Evolutionary conservation across 495 filamentous ascomycete species (phyloP).

Genomic region (Talaromyces nanjingensis): DNA sequence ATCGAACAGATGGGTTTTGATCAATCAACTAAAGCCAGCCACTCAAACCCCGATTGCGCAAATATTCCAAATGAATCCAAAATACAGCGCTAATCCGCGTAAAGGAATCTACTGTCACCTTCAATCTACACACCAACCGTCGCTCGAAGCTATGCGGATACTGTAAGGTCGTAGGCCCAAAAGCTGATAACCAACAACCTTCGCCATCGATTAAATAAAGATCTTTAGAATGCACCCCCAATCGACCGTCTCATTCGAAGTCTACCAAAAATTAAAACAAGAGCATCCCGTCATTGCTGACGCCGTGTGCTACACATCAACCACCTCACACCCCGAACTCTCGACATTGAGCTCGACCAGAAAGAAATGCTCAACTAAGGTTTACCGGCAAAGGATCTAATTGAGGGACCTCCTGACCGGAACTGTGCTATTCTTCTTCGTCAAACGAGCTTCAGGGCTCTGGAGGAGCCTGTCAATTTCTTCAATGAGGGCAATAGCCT

Average conservation of each 20-base stretch:
- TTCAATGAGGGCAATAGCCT: neutral
- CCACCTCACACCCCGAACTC: conserved; percentile 36
- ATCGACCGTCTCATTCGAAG: conserved; percentile 10
- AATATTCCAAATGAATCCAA: no score
- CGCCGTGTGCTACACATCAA: conserved; percentile 42
- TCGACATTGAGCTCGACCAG: conserved; percentile 28
- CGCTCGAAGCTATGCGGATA: no score
- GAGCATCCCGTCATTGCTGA: conserved; percentile 38
- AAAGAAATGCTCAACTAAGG: conserved; percentile 22
- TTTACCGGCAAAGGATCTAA: conserved; percentile 30
- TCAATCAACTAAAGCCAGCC: no score
- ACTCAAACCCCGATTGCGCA: no score
- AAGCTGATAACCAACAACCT: no score
- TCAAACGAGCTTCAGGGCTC: conserved; percentile 31
- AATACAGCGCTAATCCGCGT: no score
- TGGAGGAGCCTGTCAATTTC: conserved; percentile 10
- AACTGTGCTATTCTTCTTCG: conserved; percentile 2
- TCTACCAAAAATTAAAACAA: conserved; percentile 27
- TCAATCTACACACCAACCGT: no score
- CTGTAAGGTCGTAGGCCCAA: no score
- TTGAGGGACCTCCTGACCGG: conserved; percentile 30
- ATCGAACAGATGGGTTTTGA: no score
- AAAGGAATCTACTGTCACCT: no score
- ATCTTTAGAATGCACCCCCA: neutral
- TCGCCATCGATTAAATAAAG: no score